A percentile compares a stretch with the other conserved stretches of the same genome.
These are phyloP conservation scores for Pseudonitzschia delicatissima DNA, from an alignment of 108 stramenopile genomes.

Conservation along the genomic window DNA sequence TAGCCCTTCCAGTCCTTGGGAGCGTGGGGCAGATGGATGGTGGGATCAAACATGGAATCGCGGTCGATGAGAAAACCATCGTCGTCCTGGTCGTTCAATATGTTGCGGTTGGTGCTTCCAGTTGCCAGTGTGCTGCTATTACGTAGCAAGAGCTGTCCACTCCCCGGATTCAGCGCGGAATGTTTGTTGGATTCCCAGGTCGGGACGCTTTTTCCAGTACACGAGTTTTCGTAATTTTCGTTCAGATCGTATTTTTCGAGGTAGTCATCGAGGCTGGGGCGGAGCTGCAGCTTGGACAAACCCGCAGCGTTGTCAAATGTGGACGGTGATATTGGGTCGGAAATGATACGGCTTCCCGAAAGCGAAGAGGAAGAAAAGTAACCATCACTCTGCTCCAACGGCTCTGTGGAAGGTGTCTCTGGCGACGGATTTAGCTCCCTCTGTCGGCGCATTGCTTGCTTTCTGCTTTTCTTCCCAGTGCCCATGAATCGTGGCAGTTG, in stretches of 20 bases:
- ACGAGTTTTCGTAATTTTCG: not conserved
- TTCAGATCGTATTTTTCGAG: not conserved
- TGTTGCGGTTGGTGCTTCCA: not conserved
- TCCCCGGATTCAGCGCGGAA: not conserved
- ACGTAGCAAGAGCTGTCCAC: not conserved
- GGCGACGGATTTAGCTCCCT: conserved; percentile 14
- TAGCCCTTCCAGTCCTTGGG: conserved; percentile 50
- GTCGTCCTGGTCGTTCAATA: conserved; percentile 5
- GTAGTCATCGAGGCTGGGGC: not conserved
- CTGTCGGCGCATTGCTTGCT: conserved; percentile 25
- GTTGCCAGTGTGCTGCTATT: conserved; percentile 1
- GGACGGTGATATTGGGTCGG: not conserved
- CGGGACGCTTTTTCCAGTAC: not conserved
- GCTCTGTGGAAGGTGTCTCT: not conserved
- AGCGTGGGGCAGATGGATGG: conserved; percentile 37
- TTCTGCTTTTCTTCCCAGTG: conserved; percentile 14
- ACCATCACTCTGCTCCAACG: not conserved
- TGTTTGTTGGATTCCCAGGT: conserved; percentile 6
- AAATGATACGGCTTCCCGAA: not conserved
- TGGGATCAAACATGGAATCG: conserved; percentile 37
- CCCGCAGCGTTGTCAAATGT: not conserved
- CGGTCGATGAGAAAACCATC: conserved; percentile 17
- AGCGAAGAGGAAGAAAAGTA: not conserved
- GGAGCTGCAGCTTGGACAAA: conserved; percentile 4
- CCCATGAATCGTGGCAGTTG: not conserved